Conservation (phyloP, 2,329 filamentous ascomycete species). For the Furcasterigmium sp. region DNA sequence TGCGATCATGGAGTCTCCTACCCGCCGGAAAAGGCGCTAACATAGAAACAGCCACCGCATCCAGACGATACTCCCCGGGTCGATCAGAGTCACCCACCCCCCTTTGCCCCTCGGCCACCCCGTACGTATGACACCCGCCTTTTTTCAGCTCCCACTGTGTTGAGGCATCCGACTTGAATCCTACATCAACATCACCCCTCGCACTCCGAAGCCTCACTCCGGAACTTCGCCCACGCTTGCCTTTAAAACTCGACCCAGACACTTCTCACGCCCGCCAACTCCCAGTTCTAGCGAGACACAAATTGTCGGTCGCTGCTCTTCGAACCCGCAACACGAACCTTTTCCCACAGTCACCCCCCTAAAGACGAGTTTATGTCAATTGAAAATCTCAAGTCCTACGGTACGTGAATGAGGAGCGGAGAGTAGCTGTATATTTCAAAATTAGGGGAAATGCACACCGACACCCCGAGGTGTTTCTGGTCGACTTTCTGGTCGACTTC, state of each 20-base stretch:
- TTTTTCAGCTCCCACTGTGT: neutral
- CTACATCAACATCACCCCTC: neutral
- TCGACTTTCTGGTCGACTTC: neutral
- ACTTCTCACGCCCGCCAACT: too few species aligned
- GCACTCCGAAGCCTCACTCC: too few species aligned
- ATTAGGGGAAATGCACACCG: too few species aligned
- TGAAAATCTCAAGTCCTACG: constrained; percentile 97
- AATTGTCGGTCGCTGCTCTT: constrained; percentile 45
- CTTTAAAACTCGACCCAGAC: too few species aligned
- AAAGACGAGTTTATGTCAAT: constrained; percentile 95
- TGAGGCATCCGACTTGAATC: too few species aligned
- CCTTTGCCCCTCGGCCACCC: constrained; percentile 1
- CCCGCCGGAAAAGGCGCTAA: too few species aligned
- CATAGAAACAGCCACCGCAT: too few species aligned
- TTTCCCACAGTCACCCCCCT: constrained; percentile 52
- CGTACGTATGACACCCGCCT: neutral
- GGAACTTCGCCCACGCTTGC: too few species aligned
- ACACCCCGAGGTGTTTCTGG: neutral
- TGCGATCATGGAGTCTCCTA: too few species aligned
- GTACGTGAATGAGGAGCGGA: too few species aligned
- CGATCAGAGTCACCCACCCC: too few species aligned
- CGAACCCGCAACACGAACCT: constrained; percentile 36
- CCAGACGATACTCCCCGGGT: too few species aligned
- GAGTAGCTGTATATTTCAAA: neutral
- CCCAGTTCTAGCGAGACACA: constrained; percentile 38